Evolutionary conservation across 148 eudicot species (phyloP).

Genomic region (Chenopodium berlandieri): DNA sequence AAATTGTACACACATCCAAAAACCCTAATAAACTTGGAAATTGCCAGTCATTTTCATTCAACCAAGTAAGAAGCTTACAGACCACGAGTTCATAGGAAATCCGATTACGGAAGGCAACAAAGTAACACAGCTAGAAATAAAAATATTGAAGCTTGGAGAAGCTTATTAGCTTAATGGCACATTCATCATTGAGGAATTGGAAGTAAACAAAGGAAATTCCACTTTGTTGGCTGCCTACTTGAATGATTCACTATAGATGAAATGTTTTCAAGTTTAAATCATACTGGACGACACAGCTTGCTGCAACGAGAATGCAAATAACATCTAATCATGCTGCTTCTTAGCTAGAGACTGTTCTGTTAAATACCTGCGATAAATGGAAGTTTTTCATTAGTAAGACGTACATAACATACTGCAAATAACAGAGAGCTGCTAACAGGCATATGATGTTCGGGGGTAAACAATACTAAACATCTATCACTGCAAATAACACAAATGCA

Average conservation of each 20-base stretch:
- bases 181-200: neutral
- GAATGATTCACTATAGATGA: neutral
- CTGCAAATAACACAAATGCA: no score
- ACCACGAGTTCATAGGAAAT: neutral
- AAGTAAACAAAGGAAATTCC: neutral
- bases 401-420: neutral
- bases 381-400: conserved; percentile 6
- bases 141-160: neutral
- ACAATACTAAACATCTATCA: no score
- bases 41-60: neutral
- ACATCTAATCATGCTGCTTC: conserved; percentile 32
- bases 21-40: neutral
- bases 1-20: neutral
- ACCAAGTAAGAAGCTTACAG: neutral
- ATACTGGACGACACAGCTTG: neutral
- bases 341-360: conserved; percentile 62
- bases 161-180: neutral
- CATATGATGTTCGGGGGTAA: no score
- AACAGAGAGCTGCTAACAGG: no score
- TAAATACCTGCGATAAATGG: conserved; percentile 50
- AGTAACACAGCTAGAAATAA: neutral
- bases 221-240: neutral
- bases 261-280: neutral
- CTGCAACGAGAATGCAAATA: no score
- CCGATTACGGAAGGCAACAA: neutral